phyloP scores from a whole-genome alignment of 305 asterid genomes.

The Ilex paraguariensis region DNA sequence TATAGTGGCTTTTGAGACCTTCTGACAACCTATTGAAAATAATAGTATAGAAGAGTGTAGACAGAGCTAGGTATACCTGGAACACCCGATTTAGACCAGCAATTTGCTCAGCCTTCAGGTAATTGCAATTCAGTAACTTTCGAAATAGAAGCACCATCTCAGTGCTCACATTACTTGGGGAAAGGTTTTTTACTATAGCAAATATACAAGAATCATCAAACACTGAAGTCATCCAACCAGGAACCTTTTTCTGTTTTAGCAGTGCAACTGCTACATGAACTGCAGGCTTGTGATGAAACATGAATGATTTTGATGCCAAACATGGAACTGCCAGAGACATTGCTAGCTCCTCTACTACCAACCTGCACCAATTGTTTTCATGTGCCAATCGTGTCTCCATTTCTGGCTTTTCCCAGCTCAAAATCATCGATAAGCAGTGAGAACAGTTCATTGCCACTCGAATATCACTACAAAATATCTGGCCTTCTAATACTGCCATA shows the following conservation, averaged over 20 bases:
- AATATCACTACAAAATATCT: slow-evolving; percentile 52
- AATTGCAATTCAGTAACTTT: slow-evolving; percentile 57
- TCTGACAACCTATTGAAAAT: neutral
- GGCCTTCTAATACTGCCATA: slow-evolving; percentile 68
- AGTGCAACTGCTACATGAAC: slow-evolving; percentile 57
- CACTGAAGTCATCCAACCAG: slow-evolving; percentile 57
- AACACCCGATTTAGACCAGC: slow-evolving; percentile 54
- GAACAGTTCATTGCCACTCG: slow-evolving; percentile 66
- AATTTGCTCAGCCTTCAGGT: slow-evolving; percentile 53
- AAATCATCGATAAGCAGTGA: slow-evolving; percentile 53
- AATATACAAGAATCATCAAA: slow-evolving; percentile 54
- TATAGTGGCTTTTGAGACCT: neutral
- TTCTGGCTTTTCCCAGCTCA: slow-evolving; percentile 48
- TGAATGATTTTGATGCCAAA: slow-evolving; percentile 43
- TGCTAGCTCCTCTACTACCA: slow-evolving; percentile 82
- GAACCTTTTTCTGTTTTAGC: slow-evolving; percentile 43
- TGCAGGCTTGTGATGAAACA: slow-evolving; percentile 63
- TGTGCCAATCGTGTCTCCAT: slow-evolving; percentile 22
- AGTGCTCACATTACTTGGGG: slow-evolving; percentile 40
- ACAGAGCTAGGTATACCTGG: slow-evolving; percentile 49
- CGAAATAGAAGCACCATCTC: slow-evolving; percentile 71
- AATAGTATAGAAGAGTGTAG: neutral
- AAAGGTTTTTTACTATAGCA: slow-evolving; percentile 48
- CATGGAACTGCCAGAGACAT: slow-evolving; percentile 65
- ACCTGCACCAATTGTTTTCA: slow-evolving; percentile 58